Evolutionary conservation across 306 rosid species (phyloP), one percentile per base, ranked within the genome.

Genomic region (Vachellia collinsii): DNA sequence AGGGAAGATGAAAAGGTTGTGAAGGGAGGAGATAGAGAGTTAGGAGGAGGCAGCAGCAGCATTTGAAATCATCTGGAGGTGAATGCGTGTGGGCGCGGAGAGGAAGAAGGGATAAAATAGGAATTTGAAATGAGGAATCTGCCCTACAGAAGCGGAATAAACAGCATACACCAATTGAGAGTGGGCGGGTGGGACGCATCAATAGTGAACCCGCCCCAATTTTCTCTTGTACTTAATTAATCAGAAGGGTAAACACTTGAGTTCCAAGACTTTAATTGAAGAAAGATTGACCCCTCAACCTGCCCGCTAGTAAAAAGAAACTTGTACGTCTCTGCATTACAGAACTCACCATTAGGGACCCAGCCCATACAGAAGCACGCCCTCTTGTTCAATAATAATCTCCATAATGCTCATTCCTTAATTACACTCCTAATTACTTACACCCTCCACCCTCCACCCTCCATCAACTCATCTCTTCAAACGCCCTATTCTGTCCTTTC

Each of bases 111-210:
- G 38, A 29, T 5, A 14, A 20, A 58, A 61, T 73, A 72, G 11
- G 50, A 11, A 62, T 64, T 64, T 61, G 9, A 58, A 56, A 38
- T 43, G 47, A 70, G 68, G 73, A 83, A 81, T 78, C 47, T 70
- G 51, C 53, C 56, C 71, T 6, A 34, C 42, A 47, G 39, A 85
- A 54, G 25, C 38, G 25, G 20, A 63, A 47, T 29, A 53, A 19
- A 41, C 44, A 41, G 9, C 44, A 41, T 7, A 6, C 8, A 41
- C 44, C 9, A 41, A 41, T 1, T 41, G 1, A 41, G 8, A 41
- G 44, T 41, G 44, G 1, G 44, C 6, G 9, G 1, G 44, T 41
- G 44, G 44, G 44, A 41, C 9, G 9, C 44, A 41, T 41, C 6
- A 38, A 4, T 38, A 38, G 42, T 6, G 42, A 2, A 29, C 34